A percentile compares a stretch with the other conserved stretches of the same genome.
These are phyloP conservation scores for Blastobotrys elegans DNA, from an alignment of 1,139 yeast genomes.

Conservation along the genomic window DNA sequence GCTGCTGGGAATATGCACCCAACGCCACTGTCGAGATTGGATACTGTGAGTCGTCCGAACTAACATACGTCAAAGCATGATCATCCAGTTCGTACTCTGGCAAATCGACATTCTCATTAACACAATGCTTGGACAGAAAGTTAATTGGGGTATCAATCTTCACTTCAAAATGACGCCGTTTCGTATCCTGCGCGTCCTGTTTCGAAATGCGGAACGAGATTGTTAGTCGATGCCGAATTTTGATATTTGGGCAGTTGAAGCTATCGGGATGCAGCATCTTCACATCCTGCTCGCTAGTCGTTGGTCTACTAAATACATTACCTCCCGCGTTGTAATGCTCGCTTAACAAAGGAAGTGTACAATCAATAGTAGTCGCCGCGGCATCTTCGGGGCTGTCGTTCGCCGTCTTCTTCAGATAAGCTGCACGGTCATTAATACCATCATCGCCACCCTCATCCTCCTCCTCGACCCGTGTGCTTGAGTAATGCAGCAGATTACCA, in stretches of 20 bases:
- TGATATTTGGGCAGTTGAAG: conserved; percentile 62
- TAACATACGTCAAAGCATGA: conserved; percentile 9
- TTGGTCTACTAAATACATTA: conserved; percentile 19
- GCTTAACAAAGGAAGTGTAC: conserved; percentile 24
- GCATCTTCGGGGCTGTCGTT: conserved; percentile 7
- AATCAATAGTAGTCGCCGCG: conserved; percentile 17
- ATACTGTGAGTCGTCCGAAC: conserved; percentile 12
- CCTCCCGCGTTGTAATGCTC: conserved; percentile 11
- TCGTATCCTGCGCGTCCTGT: conserved; percentile 48
- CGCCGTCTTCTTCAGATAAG: background rate
- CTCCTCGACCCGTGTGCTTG: background rate
- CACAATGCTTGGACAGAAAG: conserved; percentile 67
- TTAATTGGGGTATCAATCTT: conserved; percentile 81
- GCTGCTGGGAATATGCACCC: conserved; percentile 10
- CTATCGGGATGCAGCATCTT: conserved; percentile 56
- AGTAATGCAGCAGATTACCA: conserved; percentile 19
- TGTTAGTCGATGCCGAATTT: conserved; percentile 70
- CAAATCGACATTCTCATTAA: conserved; percentile 58
- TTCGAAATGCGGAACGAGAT: conserved; percentile 74
- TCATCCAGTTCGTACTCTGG: conserved; percentile 48
- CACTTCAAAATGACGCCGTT: conserved; percentile 79
- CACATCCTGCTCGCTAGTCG: conserved; percentile 15
- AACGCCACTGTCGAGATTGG: conserved; percentile 12
- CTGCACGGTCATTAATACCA: conserved; percentile 1
- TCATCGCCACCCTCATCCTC: background rate